Evolutionary conservation across 768 basidiomycete genomes (phyloP), one percentile per base, ranked within the genome.

Genomic region (Mrakia gelida): DNA sequence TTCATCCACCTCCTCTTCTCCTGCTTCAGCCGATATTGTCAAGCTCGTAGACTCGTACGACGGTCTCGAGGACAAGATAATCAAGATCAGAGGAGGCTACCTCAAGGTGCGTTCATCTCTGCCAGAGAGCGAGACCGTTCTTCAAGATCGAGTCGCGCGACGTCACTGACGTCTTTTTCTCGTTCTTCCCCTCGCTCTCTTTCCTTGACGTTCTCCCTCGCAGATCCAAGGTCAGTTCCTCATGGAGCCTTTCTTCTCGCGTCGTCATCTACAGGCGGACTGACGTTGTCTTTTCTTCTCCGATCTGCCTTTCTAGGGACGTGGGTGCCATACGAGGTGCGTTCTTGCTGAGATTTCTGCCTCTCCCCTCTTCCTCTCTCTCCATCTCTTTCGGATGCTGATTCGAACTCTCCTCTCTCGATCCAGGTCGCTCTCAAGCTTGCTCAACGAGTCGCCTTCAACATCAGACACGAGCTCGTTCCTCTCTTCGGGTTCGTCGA

Each of bases 21-120:
- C 38, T 61, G 63, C 63, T 54, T 52, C 77, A 67, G 93, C 93
- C 81, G 93, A 95, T 86, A 93, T 95, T 75, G 92, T 94, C 67
- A 93, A 92, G 84, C 94, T 95, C 89, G 89, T 95, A 81, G 93
- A 95, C 86, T 92, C 92, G 3, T 92, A 94, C 81, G 93, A 93
- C 73, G 92, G 94, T 85, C 87, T 95, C 54, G 92, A 92, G 67
- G 93, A 92, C 76, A 92, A 92, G 72, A 73, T 80, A 59, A 75
- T 79, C 23, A 81, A 80, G 75, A 78, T 81, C 18, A 65, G 80
- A 59, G 81, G 80, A 49, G 79, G 80, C 21, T 93, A 92, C 85
- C 88, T 95, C 79, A 94, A 94, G 86, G 73, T 73, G 13, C 45
- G 26, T 72, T 49, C 71, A 8, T 18, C 32, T 56, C 23, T 32